Percentiles rank a stretch among this genome's conserved stretches.
Evolutionary conservation across 2,329 filamentous ascomycete species (phyloP).

Genomic region (Xylariaceae sp.): DNA sequence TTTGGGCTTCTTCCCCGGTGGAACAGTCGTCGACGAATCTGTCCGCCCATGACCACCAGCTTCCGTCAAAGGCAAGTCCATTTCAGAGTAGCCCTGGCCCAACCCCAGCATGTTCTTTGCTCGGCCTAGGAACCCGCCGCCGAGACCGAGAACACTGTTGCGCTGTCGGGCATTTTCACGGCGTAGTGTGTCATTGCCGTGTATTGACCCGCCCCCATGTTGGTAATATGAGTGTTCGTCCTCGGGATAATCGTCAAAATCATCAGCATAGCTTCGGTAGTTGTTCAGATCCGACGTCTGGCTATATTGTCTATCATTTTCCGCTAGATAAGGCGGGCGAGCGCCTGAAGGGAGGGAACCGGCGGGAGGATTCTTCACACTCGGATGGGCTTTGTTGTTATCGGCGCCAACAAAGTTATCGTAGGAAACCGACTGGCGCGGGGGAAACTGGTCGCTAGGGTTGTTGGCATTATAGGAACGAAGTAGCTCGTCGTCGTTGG

Average conservation of each 20-base stretch:
- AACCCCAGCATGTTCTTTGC: conserved; percentile 90
- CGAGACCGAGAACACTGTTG: conserved; percentile 83
- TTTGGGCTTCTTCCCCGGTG: conserved; percentile 42
- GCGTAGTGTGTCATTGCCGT: conserved; percentile 37
- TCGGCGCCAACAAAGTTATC: conserved; percentile 81
- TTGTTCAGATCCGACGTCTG: conserved; percentile 82
- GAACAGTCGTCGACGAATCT: conserved; percentile 20
- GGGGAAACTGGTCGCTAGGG: conserved; percentile 48
- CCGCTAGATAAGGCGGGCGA: conserved; percentile 39
- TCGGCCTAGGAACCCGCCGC: conserved; percentile 78
- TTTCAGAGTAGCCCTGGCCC: conserved; percentile 83
- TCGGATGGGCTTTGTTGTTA: conserved; percentile 44
- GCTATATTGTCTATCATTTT: conserved; percentile 47
- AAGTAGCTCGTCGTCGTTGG: conserved; percentile 76
- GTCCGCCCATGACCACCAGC: conserved; percentile 43
- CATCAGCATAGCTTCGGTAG: conserved; percentile 85
- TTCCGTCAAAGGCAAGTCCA: conserved; percentile 94
- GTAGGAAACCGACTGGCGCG: conserved; percentile 84
- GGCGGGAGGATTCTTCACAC: conserved; percentile 35
- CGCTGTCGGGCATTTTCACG: conserved; percentile 62
- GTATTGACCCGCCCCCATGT: conserved; percentile 49
- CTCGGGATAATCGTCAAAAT: conserved; percentile 74
- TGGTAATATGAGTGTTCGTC: conserved; percentile 82
- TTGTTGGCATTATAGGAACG: conserved; percentile 63
- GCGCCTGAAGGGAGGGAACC: conserved; percentile 26